Evolutionary conservation across 805 yeast species (phyloP).

Genomic region (Monosporozyma aquatica): DNA sequence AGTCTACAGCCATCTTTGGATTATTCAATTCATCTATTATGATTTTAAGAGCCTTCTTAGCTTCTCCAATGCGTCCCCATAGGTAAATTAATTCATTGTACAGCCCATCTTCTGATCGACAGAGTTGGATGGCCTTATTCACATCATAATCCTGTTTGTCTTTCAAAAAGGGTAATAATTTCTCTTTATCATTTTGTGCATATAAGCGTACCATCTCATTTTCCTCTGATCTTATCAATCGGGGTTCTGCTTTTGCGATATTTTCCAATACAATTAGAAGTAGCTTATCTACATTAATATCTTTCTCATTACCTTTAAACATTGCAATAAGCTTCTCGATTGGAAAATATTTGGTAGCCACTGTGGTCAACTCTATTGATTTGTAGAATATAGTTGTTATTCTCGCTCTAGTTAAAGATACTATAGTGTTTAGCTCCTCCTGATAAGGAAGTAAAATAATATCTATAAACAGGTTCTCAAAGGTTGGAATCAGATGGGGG

Average conservation of each 20-base stretch:
- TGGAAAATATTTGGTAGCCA: conserved; percentile 53
- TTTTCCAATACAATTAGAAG: conserved; percentile 58
- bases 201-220: conserved; percentile 58
- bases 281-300: conserved; percentile 35
- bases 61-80: conserved; percentile 75
- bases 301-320: conserved; percentile 30
- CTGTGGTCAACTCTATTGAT: conserved; percentile 47
- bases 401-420: conserved; percentile 31
- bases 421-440: conserved; percentile 28
- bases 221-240: conserved; percentile 48
- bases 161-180: conserved; percentile 53
- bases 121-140: conserved; percentile 57
- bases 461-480: conserved; percentile 41
- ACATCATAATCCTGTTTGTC: conserved; percentile 55
- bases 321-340: conserved; percentile 44
- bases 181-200: conserved; percentile 46
- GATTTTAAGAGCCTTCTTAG: conserved; percentile 61
- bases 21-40: conserved; percentile 72
- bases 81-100: conserved; percentile 72
- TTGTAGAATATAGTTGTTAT: conserved; percentile 29
- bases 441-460: conserved; percentile 39
- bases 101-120: conserved; percentile 36
- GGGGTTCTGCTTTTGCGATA: conserved; percentile 48
- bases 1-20: conserved; percentile 70
- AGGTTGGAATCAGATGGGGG: conserved; percentile 47